phyloP scores from a whole-genome alignment of 306 rosid genomes.

The Astragalus glycyphyllos region DNA sequence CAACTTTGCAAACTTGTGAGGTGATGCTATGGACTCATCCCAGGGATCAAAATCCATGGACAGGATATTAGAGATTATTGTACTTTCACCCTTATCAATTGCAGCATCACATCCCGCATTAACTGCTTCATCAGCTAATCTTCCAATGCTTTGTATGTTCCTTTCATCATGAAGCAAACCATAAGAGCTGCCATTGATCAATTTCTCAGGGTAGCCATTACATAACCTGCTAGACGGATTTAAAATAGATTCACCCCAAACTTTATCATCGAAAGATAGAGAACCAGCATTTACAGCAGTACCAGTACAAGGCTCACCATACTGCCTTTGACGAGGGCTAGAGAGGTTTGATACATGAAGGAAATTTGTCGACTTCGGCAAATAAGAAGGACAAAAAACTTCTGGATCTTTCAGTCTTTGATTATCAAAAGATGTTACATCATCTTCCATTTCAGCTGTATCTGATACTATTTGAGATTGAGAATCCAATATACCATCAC shows the following conservation, averaged over 20 bases:
- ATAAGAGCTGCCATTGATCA: slow-evolving; percentile 55
- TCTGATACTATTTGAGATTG: slow-evolving; percentile 46
- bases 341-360: slow-evolving; percentile 56
- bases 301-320: slow-evolving; percentile 54
- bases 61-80: slow-evolving; percentile 91
- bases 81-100: slow-evolving; percentile 86
- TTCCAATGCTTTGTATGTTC: slow-evolving; percentile 54
- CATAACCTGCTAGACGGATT: slow-evolving; percentile 51
- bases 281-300: slow-evolving; percentile 56
- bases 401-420: slow-evolving; percentile 97
- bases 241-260: slow-evolving; percentile 52
- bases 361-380: slow-evolving; percentile 58
- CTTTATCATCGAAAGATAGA: slow-evolving; percentile 55
- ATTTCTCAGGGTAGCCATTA: slow-evolving; percentile 71
- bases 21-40: slow-evolving; percentile 80
- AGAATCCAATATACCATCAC: slow-evolving; percentile 61
- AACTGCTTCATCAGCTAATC: slow-evolving; percentile 62
- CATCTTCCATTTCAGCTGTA: slow-evolving; percentile 74
- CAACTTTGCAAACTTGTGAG: slow-evolving; percentile 72
- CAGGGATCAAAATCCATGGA: slow-evolving; percentile 89
- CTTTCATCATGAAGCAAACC: slow-evolving; percentile 60
- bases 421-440: slow-evolving; percentile 79
- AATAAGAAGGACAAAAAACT: slow-evolving; percentile 63
- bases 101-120: slow-evolving; percentile 54
- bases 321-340: slow-evolving; percentile 48